Conservation (phyloP, 805 yeast genomes). For the Hanseniaspora meyeri region DNA sequence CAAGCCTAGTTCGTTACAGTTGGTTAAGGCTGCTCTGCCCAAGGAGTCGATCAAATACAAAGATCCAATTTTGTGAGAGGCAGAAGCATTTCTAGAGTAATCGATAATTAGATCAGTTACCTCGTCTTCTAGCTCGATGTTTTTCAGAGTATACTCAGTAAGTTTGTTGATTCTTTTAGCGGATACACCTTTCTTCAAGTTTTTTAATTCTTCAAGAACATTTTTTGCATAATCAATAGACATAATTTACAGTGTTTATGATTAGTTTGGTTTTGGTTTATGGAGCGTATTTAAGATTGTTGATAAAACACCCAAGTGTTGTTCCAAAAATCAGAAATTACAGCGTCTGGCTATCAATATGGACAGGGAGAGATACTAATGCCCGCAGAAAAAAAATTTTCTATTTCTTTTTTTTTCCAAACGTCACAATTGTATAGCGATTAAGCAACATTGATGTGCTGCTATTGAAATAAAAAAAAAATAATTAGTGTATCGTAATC, state of each 20-base stretch:
- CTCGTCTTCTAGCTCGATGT: conserved; percentile 35
- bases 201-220: conserved; percentile 33
- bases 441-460: background rate
- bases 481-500: too few relatives aligned
- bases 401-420: background rate
- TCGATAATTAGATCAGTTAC: conserved; percentile 22
- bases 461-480: too few relatives aligned
- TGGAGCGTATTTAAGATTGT: too few relatives aligned
- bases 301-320: too few relatives aligned
- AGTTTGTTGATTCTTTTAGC: conserved; percentile 86
- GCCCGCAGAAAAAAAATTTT: too few relatives aligned
- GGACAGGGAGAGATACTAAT: too few relatives aligned
- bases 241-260: conserved; percentile 15
- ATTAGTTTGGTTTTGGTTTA: background rate
- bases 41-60: conserved; percentile 86
- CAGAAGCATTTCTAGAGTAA: conserved; percentile 58
- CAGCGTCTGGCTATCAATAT: too few relatives aligned
- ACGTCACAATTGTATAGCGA: background rate
- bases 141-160: conserved; percentile 62
- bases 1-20: conserved; percentile 33
- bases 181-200: conserved; percentile 77
- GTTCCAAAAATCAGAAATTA: too few relatives aligned
- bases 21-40: conserved; percentile 72
- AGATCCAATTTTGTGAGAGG: conserved; percentile 78
- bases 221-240: conserved; percentile 23